These are phyloP conservation scores for Cercophora samala DNA, from an alignment of 495 filamentous ascomycete genomes.

Conservation along the genomic window DNA sequence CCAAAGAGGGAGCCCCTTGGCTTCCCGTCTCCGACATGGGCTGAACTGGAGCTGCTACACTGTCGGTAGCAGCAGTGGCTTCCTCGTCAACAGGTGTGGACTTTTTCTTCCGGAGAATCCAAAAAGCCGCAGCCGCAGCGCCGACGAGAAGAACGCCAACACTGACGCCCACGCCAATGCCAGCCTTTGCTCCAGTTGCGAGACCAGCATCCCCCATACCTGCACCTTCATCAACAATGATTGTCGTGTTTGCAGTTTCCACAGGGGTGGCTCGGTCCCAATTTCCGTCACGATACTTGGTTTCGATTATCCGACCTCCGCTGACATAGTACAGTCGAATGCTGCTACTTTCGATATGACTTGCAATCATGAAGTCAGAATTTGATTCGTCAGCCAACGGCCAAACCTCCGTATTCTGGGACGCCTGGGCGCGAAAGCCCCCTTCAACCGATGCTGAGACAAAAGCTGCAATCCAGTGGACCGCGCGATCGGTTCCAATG, in stretches of 20 bases:
- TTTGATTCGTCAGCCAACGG: conserved; percentile 26
- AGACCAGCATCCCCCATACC: conserved; percentile 12
- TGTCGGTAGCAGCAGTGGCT: background rate
- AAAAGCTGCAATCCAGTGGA: conserved; percentile 21
- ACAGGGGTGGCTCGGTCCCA: conserved; percentile 3
- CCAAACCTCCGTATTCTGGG: conserved; percentile 13
- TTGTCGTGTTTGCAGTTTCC: conserved; percentile 5
- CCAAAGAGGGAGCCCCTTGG: background rate
- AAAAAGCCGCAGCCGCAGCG: conserved; percentile 13
- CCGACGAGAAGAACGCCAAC: conserved; percentile 14
- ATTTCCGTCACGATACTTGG: conserved; percentile 14
- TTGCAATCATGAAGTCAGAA: conserved; percentile 23
- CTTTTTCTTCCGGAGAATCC: conserved; percentile 14
- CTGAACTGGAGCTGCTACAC: background rate
- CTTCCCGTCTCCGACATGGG: background rate
- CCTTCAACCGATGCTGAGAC: conserved; percentile 20
- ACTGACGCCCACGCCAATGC: conserved; percentile 20
- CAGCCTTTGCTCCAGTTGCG: conserved; percentile 20
- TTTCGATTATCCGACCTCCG: conserved; percentile 25
- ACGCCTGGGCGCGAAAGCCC: conserved; percentile 10
- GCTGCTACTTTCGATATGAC: conserved; percentile 15
- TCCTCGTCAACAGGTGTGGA: background rate
- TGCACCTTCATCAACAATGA: background rate
- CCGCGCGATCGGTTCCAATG: conserved; percentile 25
- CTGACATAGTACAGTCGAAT: conserved; percentile 28